These are phyloP conservation scores for Canavalia ensiformis DNA, from an alignment of 306 rosid genomes.

Conservation along the genomic window DNA sequence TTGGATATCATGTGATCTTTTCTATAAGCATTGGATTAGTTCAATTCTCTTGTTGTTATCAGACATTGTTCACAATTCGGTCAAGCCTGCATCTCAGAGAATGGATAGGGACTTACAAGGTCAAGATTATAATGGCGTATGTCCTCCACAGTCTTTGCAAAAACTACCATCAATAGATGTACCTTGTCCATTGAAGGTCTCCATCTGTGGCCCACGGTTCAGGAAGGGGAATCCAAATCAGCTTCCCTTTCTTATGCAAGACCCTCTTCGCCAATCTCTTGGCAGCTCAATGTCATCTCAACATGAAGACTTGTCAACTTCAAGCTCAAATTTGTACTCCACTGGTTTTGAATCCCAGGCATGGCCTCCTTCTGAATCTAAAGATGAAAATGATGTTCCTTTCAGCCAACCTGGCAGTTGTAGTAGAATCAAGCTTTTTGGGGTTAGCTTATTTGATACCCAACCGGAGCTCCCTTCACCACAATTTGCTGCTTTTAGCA, in stretches of 20 bases:
- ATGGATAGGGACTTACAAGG: conserved; percentile 66
- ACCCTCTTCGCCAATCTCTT: conserved; percentile 41
- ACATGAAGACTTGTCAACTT: conserved; percentile 44
- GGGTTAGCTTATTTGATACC: conserved; percentile 54
- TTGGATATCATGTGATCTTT: conserved; percentile 9
- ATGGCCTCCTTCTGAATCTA: conserved; percentile 44
- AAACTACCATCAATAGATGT: conserved; percentile 38
- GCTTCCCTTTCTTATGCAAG: conserved; percentile 42
- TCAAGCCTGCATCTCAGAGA: conserved; percentile 39
- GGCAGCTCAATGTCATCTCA: conserved; percentile 42
- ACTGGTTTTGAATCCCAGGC: conserved; percentile 54
- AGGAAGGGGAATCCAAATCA: conserved; percentile 44
- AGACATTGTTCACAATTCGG: conserved; percentile 47
- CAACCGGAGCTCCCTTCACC: conserved; percentile 82
- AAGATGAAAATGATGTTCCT: conserved; percentile 54
- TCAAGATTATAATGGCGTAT: conserved; percentile 56
- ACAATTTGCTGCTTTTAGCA: conserved; percentile 58
- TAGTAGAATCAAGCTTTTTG: conserved; percentile 59
- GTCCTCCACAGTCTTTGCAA: conserved; percentile 45
- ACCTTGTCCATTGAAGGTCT: conserved; percentile 27
- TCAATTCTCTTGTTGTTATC: conserved; percentile 26
- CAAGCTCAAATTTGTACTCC: conserved; percentile 54
- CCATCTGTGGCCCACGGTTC: conserved; percentile 23
- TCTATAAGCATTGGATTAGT: conserved; percentile 13
- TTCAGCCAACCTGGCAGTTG: conserved; percentile 46